These are phyloP conservation scores for Clitopilus passeckerianus DNA, from an alignment of 768 basidiomycete species.

Conservation along the genomic window DNA sequence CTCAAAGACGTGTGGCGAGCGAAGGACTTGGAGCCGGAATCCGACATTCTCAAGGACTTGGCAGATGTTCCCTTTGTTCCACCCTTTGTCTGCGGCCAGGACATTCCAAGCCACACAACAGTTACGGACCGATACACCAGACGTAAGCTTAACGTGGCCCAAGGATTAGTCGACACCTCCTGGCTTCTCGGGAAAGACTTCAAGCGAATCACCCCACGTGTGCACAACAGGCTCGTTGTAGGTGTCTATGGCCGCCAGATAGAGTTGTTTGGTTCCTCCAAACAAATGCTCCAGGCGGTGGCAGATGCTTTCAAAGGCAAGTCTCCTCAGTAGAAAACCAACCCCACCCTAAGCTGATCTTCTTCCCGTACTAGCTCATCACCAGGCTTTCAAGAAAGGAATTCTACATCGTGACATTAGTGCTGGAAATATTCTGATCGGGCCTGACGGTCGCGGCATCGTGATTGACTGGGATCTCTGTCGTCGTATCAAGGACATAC, in stretches of 20 bases:
- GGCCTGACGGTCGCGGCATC: conserved; percentile 1
- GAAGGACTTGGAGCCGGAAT: conserved; percentile 9
- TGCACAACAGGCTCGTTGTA: conserved; percentile 15
- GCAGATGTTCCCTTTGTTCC: conserved; percentile 17
- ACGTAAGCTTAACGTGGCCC: too few relatives aligned
- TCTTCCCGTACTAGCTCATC: background rate
- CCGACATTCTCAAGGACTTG: conserved; percentile 8
- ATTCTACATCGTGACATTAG: conserved; percentile 10
- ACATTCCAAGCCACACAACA: conserved; percentile 16
- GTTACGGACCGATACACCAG: conserved; percentile 4
- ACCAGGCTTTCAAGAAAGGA: conserved; percentile 6
- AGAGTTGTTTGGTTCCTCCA: conserved; percentile 8
- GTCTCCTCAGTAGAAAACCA: too few relatives aligned
- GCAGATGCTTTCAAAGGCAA: conserved; percentile 18
- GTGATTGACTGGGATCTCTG: conserved; percentile 13
- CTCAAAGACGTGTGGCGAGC: conserved; percentile 23
- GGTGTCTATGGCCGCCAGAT: conserved; percentile 11
- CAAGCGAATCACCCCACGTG: conserved; percentile 2
- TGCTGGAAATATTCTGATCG: conserved; percentile 8
- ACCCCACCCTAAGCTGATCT: too few relatives aligned
- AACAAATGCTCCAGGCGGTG: conserved; percentile 13
- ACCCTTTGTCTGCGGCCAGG: conserved; percentile 19
- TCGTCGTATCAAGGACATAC: background rate
- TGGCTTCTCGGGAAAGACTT: background rate
- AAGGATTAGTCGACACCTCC: background rate